Evolutionary conservation across 306 rosid genomes (phyloP), one percentile per base, ranked within the genome.

Genomic region (Trifolium repens): DNA sequence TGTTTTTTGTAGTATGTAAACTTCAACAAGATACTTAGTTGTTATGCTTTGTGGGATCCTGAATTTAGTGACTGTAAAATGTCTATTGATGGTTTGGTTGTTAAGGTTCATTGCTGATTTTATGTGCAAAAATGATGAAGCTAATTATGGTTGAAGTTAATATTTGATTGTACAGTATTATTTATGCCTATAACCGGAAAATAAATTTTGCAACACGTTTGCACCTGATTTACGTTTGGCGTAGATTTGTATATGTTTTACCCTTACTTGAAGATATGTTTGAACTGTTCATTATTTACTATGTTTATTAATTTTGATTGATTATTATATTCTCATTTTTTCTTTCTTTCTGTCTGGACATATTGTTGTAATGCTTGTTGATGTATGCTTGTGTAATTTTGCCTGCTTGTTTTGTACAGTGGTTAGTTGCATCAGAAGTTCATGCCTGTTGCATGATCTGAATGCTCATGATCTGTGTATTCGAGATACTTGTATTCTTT

Each of bases 391-490:
- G 64, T 52, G 19, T 71, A 63, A 35, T 44, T 44, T 73, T 75
- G 71, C 35, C 4, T 9, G 43, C 26, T 7, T 49, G 22, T 37
- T 74, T 74, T 37, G 35, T 32, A 32, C 19, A 16, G 27, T 77
- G n/a, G 47, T 64, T 69, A 67, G 70, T 71, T 40, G 59, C 22
- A 53, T 54, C 49, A 43, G n/a, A 22, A 27, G 73, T 43, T 71
- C 73, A 65, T 57, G 61, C 49, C 17, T 26, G 11, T 72, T 72
- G 50, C 66, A 70, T 78, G 52, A 37, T 74, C 8, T 70, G 80
- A 78, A 0, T 73, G 32, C 60, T 74, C 61, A 44, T 68, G 43
- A 55, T 60, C 6, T 62, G 58, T 70, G 35, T 44, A 55, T 44
- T 64, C 65, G 15, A 11, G 53, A 34, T 47, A 34, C 72, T 40